Evolutionary conservation across 768 basidiomycete species (phyloP).

Genomic region (Boletus speciosus): DNA sequence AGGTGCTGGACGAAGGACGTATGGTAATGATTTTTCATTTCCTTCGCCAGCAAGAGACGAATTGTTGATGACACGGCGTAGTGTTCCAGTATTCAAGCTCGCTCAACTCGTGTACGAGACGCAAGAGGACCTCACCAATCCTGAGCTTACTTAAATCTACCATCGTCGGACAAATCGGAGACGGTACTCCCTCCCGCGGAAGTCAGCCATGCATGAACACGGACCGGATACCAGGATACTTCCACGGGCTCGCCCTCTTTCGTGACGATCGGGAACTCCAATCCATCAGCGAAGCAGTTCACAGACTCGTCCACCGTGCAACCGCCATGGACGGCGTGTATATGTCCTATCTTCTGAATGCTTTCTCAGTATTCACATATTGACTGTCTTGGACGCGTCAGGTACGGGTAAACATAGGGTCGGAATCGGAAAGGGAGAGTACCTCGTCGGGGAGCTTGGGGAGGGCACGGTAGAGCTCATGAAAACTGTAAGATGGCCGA

Average conservation of each 20-base stretch:
- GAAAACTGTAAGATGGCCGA: constrained; percentile 74
- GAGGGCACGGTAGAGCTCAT: constrained; percentile 78
- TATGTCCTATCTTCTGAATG: constrained; percentile 30
- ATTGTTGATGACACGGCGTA: constrained; percentile 18
- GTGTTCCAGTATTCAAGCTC: constrained; percentile 67
- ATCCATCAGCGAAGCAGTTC: constrained; percentile 55
- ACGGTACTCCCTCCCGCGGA: constrained; percentile 40
- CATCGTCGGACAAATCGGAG: constrained; percentile 79
- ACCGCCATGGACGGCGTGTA: constrained; percentile 65
- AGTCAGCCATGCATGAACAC: not conserved
- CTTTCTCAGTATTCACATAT: not conserved
- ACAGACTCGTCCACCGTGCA: constrained; percentile 43
- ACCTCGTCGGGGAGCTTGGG: constrained; percentile 80
- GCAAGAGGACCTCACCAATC: constrained; percentile 64
- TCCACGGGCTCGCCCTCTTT: constrained; percentile 53
- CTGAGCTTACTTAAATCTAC: constrained; percentile 53
- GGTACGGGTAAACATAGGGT: constrained; percentile 88
- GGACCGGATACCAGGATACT: constrained; percentile 36
- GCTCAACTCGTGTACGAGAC: constrained; percentile 74
- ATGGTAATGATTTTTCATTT: constrained; percentile 47
- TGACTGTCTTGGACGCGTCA: constrained; percentile 23
- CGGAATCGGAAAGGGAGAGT: constrained; percentile 82
- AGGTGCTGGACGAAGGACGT: constrained; percentile 88
- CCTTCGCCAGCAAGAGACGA: not conserved
- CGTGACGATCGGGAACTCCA: constrained; percentile 55